Conservation (phyloP, 192 early-diverging fungal genomes). For the Entophlyctis helioformis region DNA sequence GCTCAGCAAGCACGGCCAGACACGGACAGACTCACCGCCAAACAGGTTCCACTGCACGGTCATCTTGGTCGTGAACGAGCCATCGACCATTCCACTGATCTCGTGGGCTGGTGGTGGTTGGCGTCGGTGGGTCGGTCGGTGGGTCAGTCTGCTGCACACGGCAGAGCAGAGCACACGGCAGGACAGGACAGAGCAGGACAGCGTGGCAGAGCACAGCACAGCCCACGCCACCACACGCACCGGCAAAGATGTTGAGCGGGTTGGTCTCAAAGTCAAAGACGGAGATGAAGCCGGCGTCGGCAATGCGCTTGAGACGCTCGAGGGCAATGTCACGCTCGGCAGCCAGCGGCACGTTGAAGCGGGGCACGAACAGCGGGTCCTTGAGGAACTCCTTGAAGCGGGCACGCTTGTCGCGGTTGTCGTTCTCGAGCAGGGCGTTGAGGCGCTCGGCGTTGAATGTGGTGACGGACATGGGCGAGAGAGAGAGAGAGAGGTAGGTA, state of each 20-base stretch:
- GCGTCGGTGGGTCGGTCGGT: no score
- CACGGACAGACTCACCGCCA: constrained; percentile 27
- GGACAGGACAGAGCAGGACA: no score
- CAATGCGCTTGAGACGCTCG: constrained; percentile 25
- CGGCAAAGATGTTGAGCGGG: constrained; percentile 17
- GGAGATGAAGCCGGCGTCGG: constrained; percentile 13
- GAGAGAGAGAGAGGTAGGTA: no score
- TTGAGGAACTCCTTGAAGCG: constrained; percentile 13
- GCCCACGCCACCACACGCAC: not conserved
- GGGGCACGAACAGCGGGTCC: constrained; percentile 37
- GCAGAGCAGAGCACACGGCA: no score
- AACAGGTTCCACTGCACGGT: constrained; percentile 57
- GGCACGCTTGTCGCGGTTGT: constrained; percentile 22
- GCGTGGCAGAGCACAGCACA: no score
- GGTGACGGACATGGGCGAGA: no score
- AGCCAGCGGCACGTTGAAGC: constrained; percentile 47
- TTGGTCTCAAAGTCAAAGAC: constrained; percentile 45
- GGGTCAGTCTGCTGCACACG: no score
- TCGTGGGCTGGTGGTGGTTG: constrained; percentile 51
- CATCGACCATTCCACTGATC: constrained; percentile 61
- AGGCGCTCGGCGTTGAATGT: constrained; percentile 11
- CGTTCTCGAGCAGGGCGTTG: constrained; percentile 18
- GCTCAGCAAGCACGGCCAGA: not conserved
- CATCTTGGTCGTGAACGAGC: constrained; percentile 60
- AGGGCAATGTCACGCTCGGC: constrained; percentile 53